phyloP scores from a whole-genome alignment of 768 basidiomycete species.

The Russula virescens region DNA sequence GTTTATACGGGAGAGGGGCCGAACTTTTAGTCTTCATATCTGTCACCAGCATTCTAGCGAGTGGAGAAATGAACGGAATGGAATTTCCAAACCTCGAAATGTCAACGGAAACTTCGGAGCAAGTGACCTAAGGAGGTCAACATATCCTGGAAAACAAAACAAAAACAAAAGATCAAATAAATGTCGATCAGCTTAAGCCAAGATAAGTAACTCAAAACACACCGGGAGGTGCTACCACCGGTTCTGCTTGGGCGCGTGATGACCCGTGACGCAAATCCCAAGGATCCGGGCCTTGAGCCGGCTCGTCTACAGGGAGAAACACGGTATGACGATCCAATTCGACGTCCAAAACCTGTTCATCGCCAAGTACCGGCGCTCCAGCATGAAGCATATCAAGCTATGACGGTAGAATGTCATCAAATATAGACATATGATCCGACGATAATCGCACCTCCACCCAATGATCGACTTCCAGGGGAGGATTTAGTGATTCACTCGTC shows the following conservation, averaged over 20 bases:
- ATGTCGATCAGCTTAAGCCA: neutral
- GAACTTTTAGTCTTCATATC: slow-evolving; percentile 34
- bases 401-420: neutral
- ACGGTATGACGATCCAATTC: slow-evolving; percentile 42
- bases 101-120: slow-evolving; percentile 42
- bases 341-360: slow-evolving; percentile 46
- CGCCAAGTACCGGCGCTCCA: slow-evolving; percentile 36
- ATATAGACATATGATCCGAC: neutral
- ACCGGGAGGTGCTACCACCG: neutral
- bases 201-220: neutral
- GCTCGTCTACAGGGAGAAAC: slow-evolving; percentile 32
- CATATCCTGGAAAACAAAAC: slow-evolving; percentile 30
- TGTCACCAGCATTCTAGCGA: slow-evolving; percentile 22
- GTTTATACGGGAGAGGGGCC: slow-evolving; percentile 35
- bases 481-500: slow-evolving; percentile 38
- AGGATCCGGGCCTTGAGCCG: slow-evolving; percentile 17
- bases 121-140: slow-evolving; percentile 32
- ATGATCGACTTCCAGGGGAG: slow-evolving; percentile 41
- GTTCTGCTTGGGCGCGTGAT: neutral
- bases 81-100: slow-evolving; percentile 32
- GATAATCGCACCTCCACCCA: slow-evolving; percentile 43
- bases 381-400: slow-evolving; percentile 42
- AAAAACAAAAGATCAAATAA: slow-evolving; percentile 1
- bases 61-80: neutral
- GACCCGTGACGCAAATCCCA: slow-evolving; percentile 1